Evolutionary conservation across 2,329 filamentous ascomycete genomes (phyloP).

Genomic region (Colletotrichum filicis): DNA sequence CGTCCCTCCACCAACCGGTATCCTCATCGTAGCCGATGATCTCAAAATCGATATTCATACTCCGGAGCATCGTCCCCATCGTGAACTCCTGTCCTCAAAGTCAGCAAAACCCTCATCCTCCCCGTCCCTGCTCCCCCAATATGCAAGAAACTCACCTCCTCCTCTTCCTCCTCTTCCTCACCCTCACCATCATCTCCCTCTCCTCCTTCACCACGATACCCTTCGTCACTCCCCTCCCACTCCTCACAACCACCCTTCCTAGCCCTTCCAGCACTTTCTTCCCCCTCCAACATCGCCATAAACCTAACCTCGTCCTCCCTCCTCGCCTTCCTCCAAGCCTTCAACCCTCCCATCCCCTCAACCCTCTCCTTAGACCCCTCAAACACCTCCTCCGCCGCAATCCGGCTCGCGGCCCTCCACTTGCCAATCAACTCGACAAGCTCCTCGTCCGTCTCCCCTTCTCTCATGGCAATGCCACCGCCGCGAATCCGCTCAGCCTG

Average conservation of each 20-base stretch:
- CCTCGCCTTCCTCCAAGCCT: conserved; percentile 19
- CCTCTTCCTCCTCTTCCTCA: neutral
- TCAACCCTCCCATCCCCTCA: conserved; percentile 24
- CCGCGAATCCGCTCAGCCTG: conserved; percentile 23
- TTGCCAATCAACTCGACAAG: conserved; percentile 31
- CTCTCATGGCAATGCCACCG: neutral
- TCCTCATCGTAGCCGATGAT: conserved; percentile 37
- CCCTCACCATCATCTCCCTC: neutral
- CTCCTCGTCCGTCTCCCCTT: conserved; percentile 20
- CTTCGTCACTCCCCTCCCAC: neutral
- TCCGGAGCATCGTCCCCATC: conserved; percentile 36
- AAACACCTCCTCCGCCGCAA: conserved; percentile 36
- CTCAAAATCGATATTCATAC: conserved; percentile 34
- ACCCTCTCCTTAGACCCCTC: conserved; percentile 21
- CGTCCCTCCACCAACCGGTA: conserved; percentile 33
- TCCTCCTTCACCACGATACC: neutral
- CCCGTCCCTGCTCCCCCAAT: neutral
- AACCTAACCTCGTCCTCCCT: conserved; percentile 41
- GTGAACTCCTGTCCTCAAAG: conserved; percentile 31
- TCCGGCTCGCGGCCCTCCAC: conserved; percentile 33
- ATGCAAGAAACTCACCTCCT: conserved; percentile 3
- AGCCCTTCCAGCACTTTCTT: conserved; percentile 38
- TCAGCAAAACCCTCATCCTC: neutral
- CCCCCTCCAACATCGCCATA: conserved; percentile 47
- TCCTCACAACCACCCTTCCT: neutral